Percentiles rank a stretch among this genome's conserved stretches.
Evolutionary conservation across 306 rosid species (phyloP).

Genomic region (Casuarina glauca): DNA sequence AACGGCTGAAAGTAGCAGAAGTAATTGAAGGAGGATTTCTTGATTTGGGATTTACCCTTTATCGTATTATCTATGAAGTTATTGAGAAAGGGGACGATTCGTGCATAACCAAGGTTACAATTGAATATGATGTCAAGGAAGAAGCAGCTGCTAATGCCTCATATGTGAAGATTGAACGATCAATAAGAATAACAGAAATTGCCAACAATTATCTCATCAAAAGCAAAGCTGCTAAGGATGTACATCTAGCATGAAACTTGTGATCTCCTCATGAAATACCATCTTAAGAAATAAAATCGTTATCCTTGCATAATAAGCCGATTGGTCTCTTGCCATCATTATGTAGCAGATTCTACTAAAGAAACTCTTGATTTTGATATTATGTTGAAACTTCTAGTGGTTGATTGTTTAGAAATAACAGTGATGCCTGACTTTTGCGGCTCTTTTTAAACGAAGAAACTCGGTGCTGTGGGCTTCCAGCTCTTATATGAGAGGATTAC

Average conservation of each 20-base stretch:
- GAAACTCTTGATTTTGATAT: too few relatives aligned
- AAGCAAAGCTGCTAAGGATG: not conserved
- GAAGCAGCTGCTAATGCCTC: conserved; percentile 42
- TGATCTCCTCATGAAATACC: not conserved
- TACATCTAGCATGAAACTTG: not conserved
- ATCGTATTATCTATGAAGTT: conserved; percentile 27
- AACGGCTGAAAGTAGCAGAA: conserved; percentile 31
- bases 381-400: too few relatives aligned
- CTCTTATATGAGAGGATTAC: too few relatives aligned
- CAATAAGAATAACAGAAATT: conserved; percentile 21
- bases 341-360: too few relatives aligned
- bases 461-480: too few relatives aligned
- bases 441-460: too few relatives aligned
- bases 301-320: too few relatives aligned
- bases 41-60: conserved; percentile 33
- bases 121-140: conserved; percentile 41
- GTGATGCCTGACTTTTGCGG: too few relatives aligned
- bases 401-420: too few relatives aligned
- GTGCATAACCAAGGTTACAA: conserved; percentile 26
- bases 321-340: too few relatives aligned
- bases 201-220: conserved; percentile 16
- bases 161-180: conserved; percentile 12
- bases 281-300: not conserved
- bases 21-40: conserved; percentile 40
- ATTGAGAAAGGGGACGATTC: conserved; percentile 16